Conservation (phyloP, 805 yeast genomes). For the Yamadazyma takamatsuzukensis region DNA sequence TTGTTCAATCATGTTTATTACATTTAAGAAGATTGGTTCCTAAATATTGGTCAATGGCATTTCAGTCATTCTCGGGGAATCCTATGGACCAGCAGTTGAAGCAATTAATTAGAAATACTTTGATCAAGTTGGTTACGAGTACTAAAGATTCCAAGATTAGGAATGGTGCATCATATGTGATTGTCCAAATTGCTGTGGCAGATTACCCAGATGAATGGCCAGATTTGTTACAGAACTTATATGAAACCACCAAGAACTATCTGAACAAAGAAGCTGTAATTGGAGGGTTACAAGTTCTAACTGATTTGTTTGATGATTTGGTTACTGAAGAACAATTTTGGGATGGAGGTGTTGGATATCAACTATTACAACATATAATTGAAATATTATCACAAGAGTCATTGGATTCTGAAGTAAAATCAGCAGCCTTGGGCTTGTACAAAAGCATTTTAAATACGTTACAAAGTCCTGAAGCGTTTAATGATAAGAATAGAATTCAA, state of each 20-base stretch:
- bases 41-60: constrained; percentile 78
- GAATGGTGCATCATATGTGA: constrained; percentile 64
- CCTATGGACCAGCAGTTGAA: constrained; percentile 56
- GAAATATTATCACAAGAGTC: constrained; percentile 29
- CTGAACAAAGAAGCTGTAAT: constrained; percentile 31
- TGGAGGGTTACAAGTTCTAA: constrained; percentile 59
- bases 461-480: constrained; percentile 46
- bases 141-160: constrained; percentile 56
- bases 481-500: constrained; percentile 30
- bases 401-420: constrained; percentile 25
- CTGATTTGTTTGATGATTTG: constrained; percentile 81
- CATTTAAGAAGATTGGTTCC: constrained; percentile 68
- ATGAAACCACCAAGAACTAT: constrained; percentile 33
- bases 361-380: constrained; percentile 49
- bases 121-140: constrained; percentile 46
- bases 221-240: constrained; percentile 48
- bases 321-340: constrained; percentile 85
- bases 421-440: constrained; percentile 48
- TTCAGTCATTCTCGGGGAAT: constrained; percentile 68
- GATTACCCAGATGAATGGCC: constrained; percentile 99
- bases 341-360: constrained; percentile 62
- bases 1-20: constrained; percentile 62
- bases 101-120: constrained; percentile 41
- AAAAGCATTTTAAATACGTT: constrained; percentile 52
- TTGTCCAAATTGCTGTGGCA: constrained; percentile 79